Conservation (phyloP, 139 green algal genomes). For the Eudorina sp. region DNA sequence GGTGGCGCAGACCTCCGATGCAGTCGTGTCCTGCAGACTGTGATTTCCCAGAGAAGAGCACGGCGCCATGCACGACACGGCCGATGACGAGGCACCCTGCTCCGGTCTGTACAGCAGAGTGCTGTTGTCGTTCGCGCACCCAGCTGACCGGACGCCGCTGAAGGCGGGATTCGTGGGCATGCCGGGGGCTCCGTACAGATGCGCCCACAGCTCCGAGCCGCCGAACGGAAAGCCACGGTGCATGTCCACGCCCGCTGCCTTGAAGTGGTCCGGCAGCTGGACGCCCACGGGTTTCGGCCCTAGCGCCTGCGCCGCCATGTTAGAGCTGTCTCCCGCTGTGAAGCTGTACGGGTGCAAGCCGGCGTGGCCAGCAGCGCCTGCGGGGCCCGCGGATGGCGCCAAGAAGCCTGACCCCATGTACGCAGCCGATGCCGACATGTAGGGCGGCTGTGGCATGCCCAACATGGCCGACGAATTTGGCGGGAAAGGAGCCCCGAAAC, state of each 20-base stretch:
- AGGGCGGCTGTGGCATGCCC: not conserved
- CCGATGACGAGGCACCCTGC: not conserved
- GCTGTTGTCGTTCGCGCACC: not conserved
- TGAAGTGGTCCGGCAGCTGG: no score
- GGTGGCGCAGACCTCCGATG: not conserved
- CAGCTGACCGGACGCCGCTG: not conserved
- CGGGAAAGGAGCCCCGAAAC: not conserved
- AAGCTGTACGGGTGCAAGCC: no score
- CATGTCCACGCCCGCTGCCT: not conserved
- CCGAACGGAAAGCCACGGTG: not conserved
- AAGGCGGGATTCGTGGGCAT: not conserved
- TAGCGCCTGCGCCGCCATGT: no score
- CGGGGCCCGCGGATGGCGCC: no score
- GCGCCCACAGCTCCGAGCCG: not conserved
- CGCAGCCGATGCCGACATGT: not conserved
- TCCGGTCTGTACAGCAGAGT: not conserved
- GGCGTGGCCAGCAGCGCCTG: no score
- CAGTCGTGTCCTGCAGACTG: no score
- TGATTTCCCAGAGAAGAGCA: no score
- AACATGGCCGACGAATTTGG: not conserved
- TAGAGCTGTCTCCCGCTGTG: no score
- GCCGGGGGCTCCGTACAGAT: not conserved
- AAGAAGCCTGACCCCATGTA: no score
- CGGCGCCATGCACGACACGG: not conserved
- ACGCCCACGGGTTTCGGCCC: no score